Conservation (phyloP, 352 stramenopile genomes). For the Phytophthora europaea region DNA sequence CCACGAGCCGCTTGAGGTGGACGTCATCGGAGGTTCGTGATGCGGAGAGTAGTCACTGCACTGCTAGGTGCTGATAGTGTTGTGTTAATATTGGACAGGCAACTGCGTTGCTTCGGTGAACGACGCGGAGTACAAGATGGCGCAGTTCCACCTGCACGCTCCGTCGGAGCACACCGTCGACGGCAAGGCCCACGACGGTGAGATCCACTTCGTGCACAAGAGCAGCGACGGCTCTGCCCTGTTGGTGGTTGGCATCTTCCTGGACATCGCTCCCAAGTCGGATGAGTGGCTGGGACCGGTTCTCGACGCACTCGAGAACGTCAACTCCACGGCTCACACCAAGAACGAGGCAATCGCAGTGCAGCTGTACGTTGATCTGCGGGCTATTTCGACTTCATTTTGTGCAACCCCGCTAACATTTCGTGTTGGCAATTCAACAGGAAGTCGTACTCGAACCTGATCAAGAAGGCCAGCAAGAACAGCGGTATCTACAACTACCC, state of each 20-base stretch:
- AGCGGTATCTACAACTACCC: conserved; percentile 68
- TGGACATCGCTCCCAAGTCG: conserved; percentile 24
- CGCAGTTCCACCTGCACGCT: conserved; percentile 63
- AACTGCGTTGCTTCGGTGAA: conserved; percentile 22
- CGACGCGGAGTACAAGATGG: conserved; percentile 28
- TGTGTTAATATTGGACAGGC: conserved; percentile 18
- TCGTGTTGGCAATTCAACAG: conserved; percentile 17
- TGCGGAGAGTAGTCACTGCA: too few species aligned
- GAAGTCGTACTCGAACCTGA: conserved; percentile 45
- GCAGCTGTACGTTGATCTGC: conserved; percentile 37
- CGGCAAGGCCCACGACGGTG: conserved; percentile 51
- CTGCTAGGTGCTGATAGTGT: too few species aligned
- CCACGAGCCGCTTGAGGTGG: conserved; percentile 41
- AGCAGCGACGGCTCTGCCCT: conserved; percentile 45
- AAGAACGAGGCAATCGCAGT: conserved; percentile 20
- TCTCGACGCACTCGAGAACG: conserved; percentile 43
- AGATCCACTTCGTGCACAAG: conserved; percentile 74
- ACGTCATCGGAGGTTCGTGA: conserved; percentile 31
- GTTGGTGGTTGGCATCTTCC: conserved; percentile 55
- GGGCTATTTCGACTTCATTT: neutral
- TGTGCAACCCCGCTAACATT: conserved; percentile 1
- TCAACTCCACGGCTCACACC: conserved; percentile 29
- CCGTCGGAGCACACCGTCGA: conserved; percentile 71
- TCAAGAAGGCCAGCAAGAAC: conserved; percentile 17
- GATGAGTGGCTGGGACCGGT: conserved; percentile 46